A percentile compares a stretch with the other conserved stretches of the same genome.
phyloP scores from a whole-genome alignment of 768 basidiomycete species.

The Dictyophora rubrovolvata region DNA sequence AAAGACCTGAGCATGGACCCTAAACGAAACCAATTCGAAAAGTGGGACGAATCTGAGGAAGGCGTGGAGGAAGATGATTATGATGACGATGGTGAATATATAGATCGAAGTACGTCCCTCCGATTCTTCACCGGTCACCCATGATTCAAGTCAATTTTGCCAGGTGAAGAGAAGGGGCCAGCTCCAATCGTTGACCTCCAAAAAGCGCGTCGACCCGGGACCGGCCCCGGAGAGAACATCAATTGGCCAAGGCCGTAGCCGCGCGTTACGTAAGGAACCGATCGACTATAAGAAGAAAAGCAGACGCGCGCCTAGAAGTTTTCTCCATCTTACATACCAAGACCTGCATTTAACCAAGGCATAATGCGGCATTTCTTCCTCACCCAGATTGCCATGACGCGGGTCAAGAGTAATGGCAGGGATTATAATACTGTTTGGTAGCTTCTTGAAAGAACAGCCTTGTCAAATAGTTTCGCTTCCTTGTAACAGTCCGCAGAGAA shows the following conservation, averaged over 20 bases:
- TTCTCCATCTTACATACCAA: slow-evolving; percentile 2
- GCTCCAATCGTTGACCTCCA: slow-evolving; percentile 72
- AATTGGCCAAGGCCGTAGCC: slow-evolving; percentile 62
- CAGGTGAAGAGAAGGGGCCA: slow-evolving; percentile 62
- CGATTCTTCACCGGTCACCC: neutral
- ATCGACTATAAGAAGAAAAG: neutral
- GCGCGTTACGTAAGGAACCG: neutral
- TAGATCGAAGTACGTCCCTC: slow-evolving; percentile 55
- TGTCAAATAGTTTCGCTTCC: slow-evolving; percentile 3
- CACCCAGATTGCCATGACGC: slow-evolving; percentile 1
- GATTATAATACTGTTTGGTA: slow-evolving; percentile 3
- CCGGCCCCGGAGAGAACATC: slow-evolving; percentile 42
- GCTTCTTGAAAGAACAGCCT: neutral
- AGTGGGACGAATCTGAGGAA: slow-evolving; percentile 52
- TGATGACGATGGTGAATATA: slow-evolving; percentile 44
- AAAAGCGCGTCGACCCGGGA: slow-evolving; percentile 34
- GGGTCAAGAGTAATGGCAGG: neutral
- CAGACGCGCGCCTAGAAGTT: neutral
- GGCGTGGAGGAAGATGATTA: slow-evolving; percentile 43
- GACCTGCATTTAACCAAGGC: slow-evolving; percentile 4
- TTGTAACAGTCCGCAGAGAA: neutral
- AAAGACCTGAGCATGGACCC: slow-evolving; percentile 74
- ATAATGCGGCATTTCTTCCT: neutral
- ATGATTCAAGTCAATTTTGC: slow-evolving; percentile 1
- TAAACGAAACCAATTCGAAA: slow-evolving; percentile 40